Conservation (phyloP, 306 rosid genomes). For the Cotoneaster glaucophyllus region DNA sequence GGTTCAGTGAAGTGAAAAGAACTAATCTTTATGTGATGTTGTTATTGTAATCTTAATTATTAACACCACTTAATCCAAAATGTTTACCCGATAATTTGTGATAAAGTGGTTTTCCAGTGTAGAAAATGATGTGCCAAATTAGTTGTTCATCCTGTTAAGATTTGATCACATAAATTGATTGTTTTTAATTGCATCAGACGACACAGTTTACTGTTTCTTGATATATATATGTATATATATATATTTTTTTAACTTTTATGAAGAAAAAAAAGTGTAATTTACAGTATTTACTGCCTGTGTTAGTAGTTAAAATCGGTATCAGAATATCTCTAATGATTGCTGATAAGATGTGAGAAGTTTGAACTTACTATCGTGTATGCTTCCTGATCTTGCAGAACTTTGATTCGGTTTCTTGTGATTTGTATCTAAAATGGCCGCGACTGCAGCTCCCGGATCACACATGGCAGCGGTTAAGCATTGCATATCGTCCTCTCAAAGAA, state of each 20-base stretch:
- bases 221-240: too few relatives aligned
- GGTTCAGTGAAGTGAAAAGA: background rate
- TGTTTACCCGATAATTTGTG: background rate
- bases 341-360: background rate
- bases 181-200: background rate
- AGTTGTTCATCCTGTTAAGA: background rate
- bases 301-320: background rate
- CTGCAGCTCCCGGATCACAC: conserved; percentile 16
- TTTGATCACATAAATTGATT: background rate
- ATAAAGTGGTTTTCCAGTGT: background rate
- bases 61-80: background rate
- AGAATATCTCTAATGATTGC: background rate
- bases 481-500: conserved; percentile 10
- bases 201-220: background rate
- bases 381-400: conserved; percentile 12
- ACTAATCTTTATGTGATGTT: background rate
- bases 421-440: conserved; percentile 18
- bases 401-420: conserved; percentile 8
- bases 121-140: background rate
- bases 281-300: background rate
- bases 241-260: too few relatives aligned
- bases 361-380: background rate
- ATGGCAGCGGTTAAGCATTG: conserved; percentile 9
- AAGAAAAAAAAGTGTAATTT: background rate
- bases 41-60: background rate